A percentile compares a stretch with the other conserved stretches of the same genome.
These are phyloP conservation scores for Mycosarcoma maydis DNA, from an alignment of 1,284 basidiomycete genomes.

Conservation along the genomic window DNA sequence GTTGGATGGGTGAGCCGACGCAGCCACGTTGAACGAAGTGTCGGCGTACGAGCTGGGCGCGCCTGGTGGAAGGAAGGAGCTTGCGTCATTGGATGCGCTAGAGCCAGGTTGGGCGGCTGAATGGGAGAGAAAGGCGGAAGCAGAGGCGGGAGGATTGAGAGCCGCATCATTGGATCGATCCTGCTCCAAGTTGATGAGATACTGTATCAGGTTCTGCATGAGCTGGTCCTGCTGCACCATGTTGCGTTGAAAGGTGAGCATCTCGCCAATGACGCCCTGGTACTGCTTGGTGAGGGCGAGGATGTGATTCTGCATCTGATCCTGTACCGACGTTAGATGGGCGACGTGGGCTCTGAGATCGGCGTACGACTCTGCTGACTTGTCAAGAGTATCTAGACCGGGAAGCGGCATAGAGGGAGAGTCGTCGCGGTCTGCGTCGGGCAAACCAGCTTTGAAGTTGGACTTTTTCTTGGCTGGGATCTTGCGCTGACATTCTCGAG, in stretches of 20 bases:
- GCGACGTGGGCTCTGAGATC: conserved; percentile 56
- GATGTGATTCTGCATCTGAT: conserved; percentile 68
- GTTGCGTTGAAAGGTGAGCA: conserved; percentile 83
- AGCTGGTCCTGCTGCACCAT: conserved; percentile 85
- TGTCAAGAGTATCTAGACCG: conserved; percentile 31
- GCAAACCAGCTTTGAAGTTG: conserved; percentile 27
- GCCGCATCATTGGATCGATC: conserved; percentile 14
- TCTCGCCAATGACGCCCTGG: conserved; percentile 79
- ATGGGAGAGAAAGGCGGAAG: conserved; percentile 17
- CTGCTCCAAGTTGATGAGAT: conserved; percentile 73
- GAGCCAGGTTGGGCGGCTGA: conserved; percentile 1
- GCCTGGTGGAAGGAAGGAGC: conserved; percentile 73
- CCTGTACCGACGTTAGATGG: conserved; percentile 53
- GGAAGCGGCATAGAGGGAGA: conserved; percentile 33
- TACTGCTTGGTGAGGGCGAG: conserved; percentile 78
- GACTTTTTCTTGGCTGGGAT: conserved; percentile 69
- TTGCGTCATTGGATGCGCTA: conserved; percentile 2
- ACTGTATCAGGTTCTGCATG: conserved; percentile 83
- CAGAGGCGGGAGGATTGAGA: neutral
- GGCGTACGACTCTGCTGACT: conserved; percentile 46
- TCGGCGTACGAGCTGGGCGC: conserved; percentile 73
- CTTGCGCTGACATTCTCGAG: conserved; percentile 80
- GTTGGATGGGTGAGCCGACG: conserved; percentile 67
- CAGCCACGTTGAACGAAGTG: conserved; percentile 76
- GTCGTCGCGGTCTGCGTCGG: conserved; percentile 62